Percentiles rank a stretch among this genome's conserved stretches.
Conservation (phyloP, 164 flowering plant species). For the Vitis rupestris region DNA sequence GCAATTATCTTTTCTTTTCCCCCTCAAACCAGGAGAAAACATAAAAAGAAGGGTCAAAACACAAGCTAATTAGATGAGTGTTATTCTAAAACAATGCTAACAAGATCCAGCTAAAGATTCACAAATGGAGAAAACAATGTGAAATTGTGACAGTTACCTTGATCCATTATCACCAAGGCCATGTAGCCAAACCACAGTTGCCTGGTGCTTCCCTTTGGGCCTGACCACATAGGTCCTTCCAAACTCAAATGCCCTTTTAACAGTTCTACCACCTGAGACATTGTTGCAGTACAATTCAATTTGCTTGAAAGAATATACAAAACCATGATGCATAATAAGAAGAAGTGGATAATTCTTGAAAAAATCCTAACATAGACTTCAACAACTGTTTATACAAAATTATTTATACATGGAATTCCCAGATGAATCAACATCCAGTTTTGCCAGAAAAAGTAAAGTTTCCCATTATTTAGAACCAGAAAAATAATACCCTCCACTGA, state of each 20-base stretch:
- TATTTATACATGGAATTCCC: not conserved
- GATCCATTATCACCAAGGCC: slow-evolving; percentile 63
- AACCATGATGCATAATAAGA: too few relatives aligned
- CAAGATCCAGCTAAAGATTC: not conserved
- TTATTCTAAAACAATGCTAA: too few relatives aligned
- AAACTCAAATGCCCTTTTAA: slow-evolving; percentile 36
- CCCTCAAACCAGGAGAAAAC: too few relatives aligned
- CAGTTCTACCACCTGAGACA: slow-evolving; percentile 30
- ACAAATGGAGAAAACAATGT: not conserved
- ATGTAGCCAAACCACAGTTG: slow-evolving; percentile 56
- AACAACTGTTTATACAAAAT: not conserved
- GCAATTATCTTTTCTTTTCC: too few relatives aligned
- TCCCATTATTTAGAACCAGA: not conserved
- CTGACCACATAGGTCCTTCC: slow-evolving; percentile 53
- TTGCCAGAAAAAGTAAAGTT: not conserved
- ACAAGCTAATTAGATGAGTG: too few relatives aligned
- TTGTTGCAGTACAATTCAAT: not conserved
- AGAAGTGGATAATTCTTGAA: not conserved
- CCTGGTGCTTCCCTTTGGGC: slow-evolving; percentile 55
- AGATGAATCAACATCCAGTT: not conserved
- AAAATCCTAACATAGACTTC: not conserved
- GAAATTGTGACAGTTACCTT: slow-evolving; percentile 19
- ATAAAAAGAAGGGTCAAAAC: too few relatives aligned
- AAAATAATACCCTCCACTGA: not conserved
- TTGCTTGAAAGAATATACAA: too few relatives aligned